These are phyloP conservation scores for Termitomyces bulborhizus DNA, from an alignment of 768 basidiomycete species.

Conservation along the genomic window DNA sequence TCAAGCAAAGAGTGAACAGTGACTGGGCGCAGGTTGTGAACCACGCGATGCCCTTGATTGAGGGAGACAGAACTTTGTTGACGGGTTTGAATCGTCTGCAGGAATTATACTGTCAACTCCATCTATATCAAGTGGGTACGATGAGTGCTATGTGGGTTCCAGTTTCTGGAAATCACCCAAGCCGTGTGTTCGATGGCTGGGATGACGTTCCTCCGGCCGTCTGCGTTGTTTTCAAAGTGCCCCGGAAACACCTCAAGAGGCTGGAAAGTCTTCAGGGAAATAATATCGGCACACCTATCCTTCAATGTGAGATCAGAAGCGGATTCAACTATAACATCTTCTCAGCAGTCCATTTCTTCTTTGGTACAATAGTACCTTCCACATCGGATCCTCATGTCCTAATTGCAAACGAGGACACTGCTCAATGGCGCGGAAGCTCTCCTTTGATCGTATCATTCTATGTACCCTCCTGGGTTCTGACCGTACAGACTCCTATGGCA, in stretches of 20 bases:
- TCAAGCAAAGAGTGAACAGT: constrained; percentile 27
- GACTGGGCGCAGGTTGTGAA: constrained; percentile 41
- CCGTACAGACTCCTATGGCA: constrained; percentile 10
- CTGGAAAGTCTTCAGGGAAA: constrained; percentile 18
- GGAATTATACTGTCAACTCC: constrained; percentile 39
- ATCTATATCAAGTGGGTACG: constrained; percentile 32
- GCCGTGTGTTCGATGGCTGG: constrained; percentile 23
- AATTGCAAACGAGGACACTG: constrained; percentile 24
- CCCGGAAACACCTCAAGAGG: constrained; percentile 22
- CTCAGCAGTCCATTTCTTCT: constrained; percentile 25
- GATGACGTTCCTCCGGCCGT: constrained; percentile 24
- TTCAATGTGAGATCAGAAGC: constrained; percentile 28
- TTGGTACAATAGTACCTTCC: constrained; percentile 21
- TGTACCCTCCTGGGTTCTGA: constrained; percentile 26
- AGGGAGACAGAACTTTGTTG: constrained; percentile 16
- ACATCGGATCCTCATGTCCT: constrained; percentile 3
- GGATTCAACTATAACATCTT: constrained; percentile 24
- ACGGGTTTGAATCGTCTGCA: constrained; percentile 30
- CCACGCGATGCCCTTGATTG: constrained; percentile 21
- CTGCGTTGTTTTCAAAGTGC: constrained; percentile 28
- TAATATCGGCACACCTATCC: constrained; percentile 23
- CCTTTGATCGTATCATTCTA: constrained; percentile 30
- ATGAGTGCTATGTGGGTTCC: constrained; percentile 15
- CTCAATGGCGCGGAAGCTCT: constrained; percentile 26
- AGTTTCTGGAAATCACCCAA: background rate